Evolutionary conservation across 352 stramenopile species (phyloP).

Genomic region (Phytophthora ramorum): DNA sequence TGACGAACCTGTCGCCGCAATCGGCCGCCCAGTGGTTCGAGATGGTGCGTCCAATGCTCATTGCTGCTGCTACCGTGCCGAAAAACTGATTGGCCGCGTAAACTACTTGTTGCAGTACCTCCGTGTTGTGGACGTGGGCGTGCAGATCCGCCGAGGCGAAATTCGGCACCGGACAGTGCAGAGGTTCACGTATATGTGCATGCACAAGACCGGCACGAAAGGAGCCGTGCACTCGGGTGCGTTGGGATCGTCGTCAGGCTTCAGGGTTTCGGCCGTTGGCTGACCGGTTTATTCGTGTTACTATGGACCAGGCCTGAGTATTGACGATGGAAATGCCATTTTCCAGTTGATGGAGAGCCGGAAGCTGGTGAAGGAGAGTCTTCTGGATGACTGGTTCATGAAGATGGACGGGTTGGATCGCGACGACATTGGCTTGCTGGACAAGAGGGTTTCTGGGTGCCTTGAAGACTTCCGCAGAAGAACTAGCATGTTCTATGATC

Average conservation of each 20-base stretch:
- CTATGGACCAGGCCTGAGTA: conserved; percentile 58
- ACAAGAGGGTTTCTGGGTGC: conserved; percentile 57
- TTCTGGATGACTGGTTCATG: conserved; percentile 56
- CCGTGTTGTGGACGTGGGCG: conserved; percentile 63
- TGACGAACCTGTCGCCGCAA: conserved; percentile 45
- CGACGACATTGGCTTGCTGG: conserved; percentile 58
- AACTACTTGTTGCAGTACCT: conserved; percentile 51
- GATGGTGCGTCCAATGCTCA: conserved; percentile 42
- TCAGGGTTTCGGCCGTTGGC: background rate
- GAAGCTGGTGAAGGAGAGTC: conserved; percentile 44
- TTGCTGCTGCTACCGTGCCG: background rate
- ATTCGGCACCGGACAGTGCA: conserved; percentile 57
- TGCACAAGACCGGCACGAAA: conserved; percentile 72
- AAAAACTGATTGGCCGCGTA: background rate
- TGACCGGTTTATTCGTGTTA: background rate
- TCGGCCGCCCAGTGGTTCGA: conserved; percentile 66
- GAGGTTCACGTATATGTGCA: conserved; percentile 47
- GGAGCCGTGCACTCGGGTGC: conserved; percentile 63
- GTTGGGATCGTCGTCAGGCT: background rate
- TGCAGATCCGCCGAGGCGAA: conserved; percentile 81
- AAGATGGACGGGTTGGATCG: conserved; percentile 69
- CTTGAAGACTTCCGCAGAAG: conserved; percentile 44
- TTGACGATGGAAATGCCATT: conserved; percentile 78
- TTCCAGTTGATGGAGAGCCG: conserved; percentile 53
- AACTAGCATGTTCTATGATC: conserved; percentile 53